These are phyloP conservation scores for Plasmodium blacklocki DNA, from an alignment of 169 alveolate species.

Conservation along the genomic window DNA sequence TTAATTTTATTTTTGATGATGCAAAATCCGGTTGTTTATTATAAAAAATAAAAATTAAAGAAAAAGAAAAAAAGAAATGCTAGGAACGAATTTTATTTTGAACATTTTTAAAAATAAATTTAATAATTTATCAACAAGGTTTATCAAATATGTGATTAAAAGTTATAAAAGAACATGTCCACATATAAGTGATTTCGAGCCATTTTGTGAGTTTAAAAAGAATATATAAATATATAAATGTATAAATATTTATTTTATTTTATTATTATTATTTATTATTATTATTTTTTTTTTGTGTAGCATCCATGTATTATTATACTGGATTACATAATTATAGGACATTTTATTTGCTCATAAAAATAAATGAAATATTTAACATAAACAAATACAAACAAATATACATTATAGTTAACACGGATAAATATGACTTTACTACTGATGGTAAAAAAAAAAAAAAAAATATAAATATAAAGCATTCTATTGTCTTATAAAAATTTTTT, in stretches of 20 bases:
- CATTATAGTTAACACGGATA: conserved; percentile 67
- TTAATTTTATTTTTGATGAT: no score
- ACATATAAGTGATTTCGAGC: conserved; percentile 77
- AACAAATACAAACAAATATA: conserved; percentile 72
- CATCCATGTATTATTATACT: conserved; percentile 76
- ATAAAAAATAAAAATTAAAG: neutral
- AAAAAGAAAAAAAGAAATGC: conserved; percentile 29
- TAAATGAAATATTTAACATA: conserved; percentile 72
- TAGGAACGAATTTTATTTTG: conserved; percentile 63
- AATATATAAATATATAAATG: neutral
- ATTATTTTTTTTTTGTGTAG: conserved; percentile 14
- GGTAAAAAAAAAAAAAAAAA: conserved; percentile 26
- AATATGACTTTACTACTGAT: conserved; percentile 70
- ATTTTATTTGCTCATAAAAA: conserved; percentile 49
- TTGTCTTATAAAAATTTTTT: neutral
- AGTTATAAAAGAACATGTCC: conserved; percentile 77
- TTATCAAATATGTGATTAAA: conserved; percentile 43
- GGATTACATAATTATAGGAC: conserved; percentile 73
- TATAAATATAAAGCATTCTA: neutral
- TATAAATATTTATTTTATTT: neutral
- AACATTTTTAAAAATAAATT: conserved; percentile 59
- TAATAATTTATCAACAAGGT: conserved; percentile 56
- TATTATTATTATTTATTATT: neutral
- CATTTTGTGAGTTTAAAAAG: conserved; percentile 37
- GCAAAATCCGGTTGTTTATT: no score